phyloP scores from a whole-genome alignment of 106 monocot genomes.

The Dactylorhiza incarnata region DNA sequence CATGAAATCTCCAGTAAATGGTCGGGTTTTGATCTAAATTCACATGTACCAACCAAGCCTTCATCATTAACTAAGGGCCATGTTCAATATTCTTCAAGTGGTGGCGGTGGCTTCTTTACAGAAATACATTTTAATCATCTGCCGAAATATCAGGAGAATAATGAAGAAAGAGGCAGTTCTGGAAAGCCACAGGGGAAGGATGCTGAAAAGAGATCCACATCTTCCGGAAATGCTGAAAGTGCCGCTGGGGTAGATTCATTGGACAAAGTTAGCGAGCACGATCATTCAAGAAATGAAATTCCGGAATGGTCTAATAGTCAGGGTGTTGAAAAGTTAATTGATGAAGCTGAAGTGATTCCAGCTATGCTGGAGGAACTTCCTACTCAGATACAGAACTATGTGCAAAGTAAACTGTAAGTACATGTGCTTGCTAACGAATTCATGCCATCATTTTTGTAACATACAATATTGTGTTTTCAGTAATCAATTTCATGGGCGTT shows the following conservation, averaged over 20 bases:
- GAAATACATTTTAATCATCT: slow-evolving; percentile 10
- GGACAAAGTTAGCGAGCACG: slow-evolving; percentile 15
- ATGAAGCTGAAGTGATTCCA: slow-evolving; percentile 11
- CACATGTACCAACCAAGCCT: slow-evolving; percentile 6
- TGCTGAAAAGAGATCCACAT: slow-evolving; percentile 17
- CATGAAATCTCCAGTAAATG: slow-evolving; percentile 10
- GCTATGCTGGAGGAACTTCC: slow-evolving; percentile 8
- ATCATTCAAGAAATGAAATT: slow-evolving; percentile 16
- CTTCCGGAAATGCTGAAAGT: slow-evolving; percentile 16
- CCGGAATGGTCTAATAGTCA: slow-evolving; percentile 14
- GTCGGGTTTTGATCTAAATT: slow-evolving; percentile 8
- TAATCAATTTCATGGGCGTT: slow-evolving; percentile 9
- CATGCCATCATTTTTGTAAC: neutral
- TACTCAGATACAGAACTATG: slow-evolving; percentile 8
- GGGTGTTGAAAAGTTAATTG: slow-evolving; percentile 3
- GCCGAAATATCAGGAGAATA: slow-evolving; percentile 6
- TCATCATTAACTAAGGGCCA: slow-evolving; percentile 7
- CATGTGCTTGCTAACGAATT: neutral
- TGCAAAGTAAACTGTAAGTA: slow-evolving; percentile 30
- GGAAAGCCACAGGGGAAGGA: slow-evolving; percentile 13
- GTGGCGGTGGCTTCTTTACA: slow-evolving; percentile 6
- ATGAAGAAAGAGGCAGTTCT: slow-evolving; percentile 11
- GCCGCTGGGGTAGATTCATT: slow-evolving; percentile 7
- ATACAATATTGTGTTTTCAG: slow-evolving; percentile 7
- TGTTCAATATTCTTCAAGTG: slow-evolving; percentile 15